Evolutionary conservation across 495 filamentous ascomycete genomes (phyloP).

Genomic region (Clavariopsis aquatica): DNA sequence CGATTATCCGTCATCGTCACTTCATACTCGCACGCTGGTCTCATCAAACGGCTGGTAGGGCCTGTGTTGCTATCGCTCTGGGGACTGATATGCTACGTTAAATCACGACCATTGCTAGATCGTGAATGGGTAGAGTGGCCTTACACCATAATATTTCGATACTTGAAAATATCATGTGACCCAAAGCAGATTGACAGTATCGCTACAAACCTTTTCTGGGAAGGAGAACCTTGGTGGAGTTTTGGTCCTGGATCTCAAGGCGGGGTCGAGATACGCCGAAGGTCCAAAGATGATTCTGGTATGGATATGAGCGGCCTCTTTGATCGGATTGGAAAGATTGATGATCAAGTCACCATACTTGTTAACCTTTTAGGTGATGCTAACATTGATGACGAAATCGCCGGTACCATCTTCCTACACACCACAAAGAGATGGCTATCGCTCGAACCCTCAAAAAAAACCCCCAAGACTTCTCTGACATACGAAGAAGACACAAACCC

Average conservation of each 20-base stretch:
- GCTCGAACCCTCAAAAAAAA: slow-evolving; percentile 7
- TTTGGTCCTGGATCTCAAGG: slow-evolving; percentile 45
- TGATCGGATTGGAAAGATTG: slow-evolving; percentile 47
- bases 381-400: slow-evolving; percentile 56
- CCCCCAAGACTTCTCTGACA: slow-evolving; percentile 29
- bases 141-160: slow-evolving; percentile 49
- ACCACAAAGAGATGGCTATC: slow-evolving; percentile 65
- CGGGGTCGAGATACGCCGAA: slow-evolving; percentile 46
- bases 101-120: slow-evolving; percentile 40
- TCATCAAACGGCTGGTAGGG: slow-evolving; percentile 68
- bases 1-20: slow-evolving; percentile 60
- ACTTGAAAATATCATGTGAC: slow-evolving; percentile 53
- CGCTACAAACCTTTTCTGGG: slow-evolving; percentile 54
- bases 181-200: slow-evolving; percentile 51
- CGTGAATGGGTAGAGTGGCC: slow-evolving; percentile 20
- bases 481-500: slow-evolving; percentile 41
- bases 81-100: slow-evolving; percentile 62
- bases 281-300: slow-evolving; percentile 31
- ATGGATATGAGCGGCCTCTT: slow-evolving; percentile 30
- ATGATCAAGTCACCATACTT: slow-evolving; percentile 56
- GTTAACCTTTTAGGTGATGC: slow-evolving; percentile 56
- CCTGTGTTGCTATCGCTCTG: slow-evolving; percentile 69
- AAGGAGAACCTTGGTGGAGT: slow-evolving; percentile 54
- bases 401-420: slow-evolving; percentile 64
- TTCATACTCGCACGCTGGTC: slow-evolving; percentile 70